Evolutionary conservation across 2,329 filamentous ascomycete genomes (phyloP), one percentile per base, ranked within the genome.

Genomic region (Elsinoe fawcettii): DNA sequence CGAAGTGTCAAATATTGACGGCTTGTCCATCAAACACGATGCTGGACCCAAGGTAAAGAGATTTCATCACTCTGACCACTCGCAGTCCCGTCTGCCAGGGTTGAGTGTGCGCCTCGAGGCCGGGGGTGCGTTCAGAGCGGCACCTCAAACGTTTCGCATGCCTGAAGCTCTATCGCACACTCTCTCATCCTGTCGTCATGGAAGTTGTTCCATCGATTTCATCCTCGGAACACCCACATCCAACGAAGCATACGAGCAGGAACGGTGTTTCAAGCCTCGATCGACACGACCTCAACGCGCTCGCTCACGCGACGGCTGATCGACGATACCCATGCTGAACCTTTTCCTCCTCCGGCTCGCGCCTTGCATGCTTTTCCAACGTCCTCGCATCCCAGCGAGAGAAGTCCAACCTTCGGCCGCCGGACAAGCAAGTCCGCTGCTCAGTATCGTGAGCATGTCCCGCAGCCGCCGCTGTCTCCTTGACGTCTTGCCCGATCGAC

Each of bases 111-210:
- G 20, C 5, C 12, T 30, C 27, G 22, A 14, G 3, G 20, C 9
- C 11, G 14, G n/a, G 23, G 4, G 23, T 7, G 22, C 25, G 12
- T 12, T 32, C 46, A 51, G n/a, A 14, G 46, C 46, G 46, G 49
- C 32, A 39, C 32, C n/a, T 53, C 49, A 20, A 36, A 37, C 30
- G 46, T 36, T 36, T 51, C 32, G 30, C 49, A n/a, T 23, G 7
- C 32, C 16, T 23, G 11, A 53, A 37, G 2, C n/a, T 23, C 16
- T 53, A 25, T 8, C 5, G 30, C 16, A 12, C 18, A 7, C 41
- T 4, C 25, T 30, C 49, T 53, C 49, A 53, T 53, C 27, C 30
- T 53, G 49, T 53, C 49, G 49, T 53, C 49, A 53, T 53, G 49
- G 23, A 12, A 49, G 20, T 32, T 49, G 22, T 25, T 25, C 27